These are phyloP conservation scores for Boletellus sp. DNA, from an alignment of 768 basidiomycete genomes.

Conservation along the genomic window DNA sequence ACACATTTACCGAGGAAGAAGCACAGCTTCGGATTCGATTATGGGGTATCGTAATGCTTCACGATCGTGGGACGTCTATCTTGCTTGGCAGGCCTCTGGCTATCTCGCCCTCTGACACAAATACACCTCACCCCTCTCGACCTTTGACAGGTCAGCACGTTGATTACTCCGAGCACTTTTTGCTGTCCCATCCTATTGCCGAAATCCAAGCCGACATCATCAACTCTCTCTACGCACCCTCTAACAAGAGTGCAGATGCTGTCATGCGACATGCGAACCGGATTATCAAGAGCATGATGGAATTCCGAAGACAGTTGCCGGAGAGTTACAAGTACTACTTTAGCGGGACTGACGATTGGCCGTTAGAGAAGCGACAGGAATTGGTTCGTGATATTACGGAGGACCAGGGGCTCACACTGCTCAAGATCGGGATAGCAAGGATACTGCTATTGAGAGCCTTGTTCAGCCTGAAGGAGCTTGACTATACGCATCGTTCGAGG, in stretches of 20 bases:
- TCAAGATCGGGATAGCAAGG: constrained; percentile 80
- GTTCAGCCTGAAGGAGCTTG: constrained; percentile 72
- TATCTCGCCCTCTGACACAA: constrained; percentile 78
- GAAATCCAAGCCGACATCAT: constrained; percentile 89
- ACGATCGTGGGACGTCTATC: constrained; percentile 86
- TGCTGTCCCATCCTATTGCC: constrained; percentile 68
- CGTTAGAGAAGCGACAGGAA: constrained; percentile 57
- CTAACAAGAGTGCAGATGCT: constrained; percentile 61
- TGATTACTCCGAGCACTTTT: constrained; percentile 78
- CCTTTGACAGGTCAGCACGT: constrained; percentile 23
- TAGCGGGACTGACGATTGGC: constrained; percentile 73
- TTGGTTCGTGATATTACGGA: constrained; percentile 74
- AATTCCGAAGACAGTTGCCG: constrained; percentile 66
- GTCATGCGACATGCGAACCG: constrained; percentile 75
- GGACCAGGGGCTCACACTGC: constrained; percentile 75
- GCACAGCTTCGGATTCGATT: constrained; percentile 74
- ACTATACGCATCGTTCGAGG: constrained; percentile 58
- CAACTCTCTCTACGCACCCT: constrained; percentile 78
- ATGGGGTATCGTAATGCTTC: constrained; percentile 82
- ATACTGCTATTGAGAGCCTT: constrained; percentile 75
- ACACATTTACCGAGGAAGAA: constrained; percentile 69
- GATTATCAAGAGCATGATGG: constrained; percentile 73
- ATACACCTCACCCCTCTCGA: constrained; percentile 68
- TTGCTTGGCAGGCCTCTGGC: constrained; percentile 82
- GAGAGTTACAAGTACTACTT: constrained; percentile 74